Percentiles rank a stretch among this genome's conserved stretches.
phyloP scores from a whole-genome alignment of 345 rosid genomes.

The Dimocarpus longan region DNA sequence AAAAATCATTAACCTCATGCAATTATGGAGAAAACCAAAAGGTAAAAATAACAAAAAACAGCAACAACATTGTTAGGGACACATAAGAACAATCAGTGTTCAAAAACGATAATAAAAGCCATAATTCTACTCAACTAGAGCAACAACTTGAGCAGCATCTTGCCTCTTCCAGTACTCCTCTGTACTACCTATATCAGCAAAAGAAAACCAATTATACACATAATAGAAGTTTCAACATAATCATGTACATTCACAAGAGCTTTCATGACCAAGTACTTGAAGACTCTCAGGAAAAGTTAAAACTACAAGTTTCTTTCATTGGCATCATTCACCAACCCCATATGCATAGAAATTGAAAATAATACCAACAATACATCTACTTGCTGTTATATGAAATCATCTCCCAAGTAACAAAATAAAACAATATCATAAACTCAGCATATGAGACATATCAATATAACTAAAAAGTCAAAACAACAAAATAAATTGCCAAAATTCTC shows the following conservation, averaged over 20 bases:
- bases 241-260: not conserved
- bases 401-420: not conserved
- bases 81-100: not conserved
- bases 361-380: not conserved
- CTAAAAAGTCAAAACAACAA: not conserved
- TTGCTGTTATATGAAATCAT: not conserved
- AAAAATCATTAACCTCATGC: not conserved
- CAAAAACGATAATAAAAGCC: constrained; percentile 4
- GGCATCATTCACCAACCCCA: not conserved
- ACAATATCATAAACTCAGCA: not conserved
- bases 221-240: not conserved
- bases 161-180: constrained; percentile 86
- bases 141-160: constrained; percentile 84
- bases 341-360: not conserved
- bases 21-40: not conserved
- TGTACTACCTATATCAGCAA: constrained; percentile 67
- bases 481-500: not conserved
- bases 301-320: not conserved
- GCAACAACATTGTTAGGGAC: not conserved
- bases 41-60: not conserved
- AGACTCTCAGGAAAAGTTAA: not conserved
- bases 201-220: not conserved
- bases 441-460: not conserved
- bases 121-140: constrained; percentile 60
- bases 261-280: not conserved